Base-by-base conservation (phyloP, 306 rosid species). In the Dalbergia cochinchinensis region DNA sequence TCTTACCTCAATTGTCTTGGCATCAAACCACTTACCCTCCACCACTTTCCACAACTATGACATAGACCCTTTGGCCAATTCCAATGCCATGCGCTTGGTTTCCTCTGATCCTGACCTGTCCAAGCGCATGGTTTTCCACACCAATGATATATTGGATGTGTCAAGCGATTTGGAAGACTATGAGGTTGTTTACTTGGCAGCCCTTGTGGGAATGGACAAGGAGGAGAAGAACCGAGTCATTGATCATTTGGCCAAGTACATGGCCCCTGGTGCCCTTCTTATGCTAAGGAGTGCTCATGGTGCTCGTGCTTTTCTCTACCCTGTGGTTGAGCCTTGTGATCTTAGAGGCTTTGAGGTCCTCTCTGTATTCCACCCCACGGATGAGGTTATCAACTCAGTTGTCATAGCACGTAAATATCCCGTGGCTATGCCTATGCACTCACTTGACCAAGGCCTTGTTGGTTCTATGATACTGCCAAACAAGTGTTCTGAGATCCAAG, bases 231-330 rank as follows among this genome's bases (percentile, higher is more conserved):
- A 74, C 11, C 69, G 69, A 19, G 83, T 90, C 15, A 85, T 95
- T 3, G 79, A 83, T 7, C 99, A 95, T 45, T 81, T 95, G 88
- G 91, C 83, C 0, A 78, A 85, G 76, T 19, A 84, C 77, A 92
- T 95, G 99, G 82, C 91, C 0, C 95, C 92, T 0, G 97, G 94
- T 0, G 91, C 98, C 3, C 65, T 88, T 78, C 58, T 92, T 76
- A 89, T 95, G 94, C 72, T 95, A 1, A 89, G 99, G 82, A 95
- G 98, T 54, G 97, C 99, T 0, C 92, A 93, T 14, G 99, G 98
- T 8, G 93, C 96, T n/a, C 76, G 97, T 35, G 97, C 91, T 68
- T 93, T 95, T 80, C 90, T 95, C 4, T 95, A 95, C 60, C 99
- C 99, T 0, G 94, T 93, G 34, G 78, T 95, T 66, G 98, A 95